Percentiles rank a stretch among this genome's conserved stretches.
phyloP scores from a whole-genome alignment of 768 basidiomycete genomes.

The Aureoboletus auriporus region DNA sequence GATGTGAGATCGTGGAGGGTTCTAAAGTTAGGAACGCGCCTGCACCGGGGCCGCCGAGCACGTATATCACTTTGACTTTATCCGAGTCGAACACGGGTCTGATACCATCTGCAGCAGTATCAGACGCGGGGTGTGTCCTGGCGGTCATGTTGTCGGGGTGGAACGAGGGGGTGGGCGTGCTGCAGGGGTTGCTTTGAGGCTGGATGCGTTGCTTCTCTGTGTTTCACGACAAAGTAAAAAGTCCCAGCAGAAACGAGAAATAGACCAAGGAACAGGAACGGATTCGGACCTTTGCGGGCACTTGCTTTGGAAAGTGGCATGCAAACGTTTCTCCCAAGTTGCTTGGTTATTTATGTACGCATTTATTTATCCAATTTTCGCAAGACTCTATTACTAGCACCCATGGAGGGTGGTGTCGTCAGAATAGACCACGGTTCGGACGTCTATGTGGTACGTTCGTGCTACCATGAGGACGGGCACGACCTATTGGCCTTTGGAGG shows the following conservation, averaged over 20 bases:
- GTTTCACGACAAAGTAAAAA: constrained; percentile 54
- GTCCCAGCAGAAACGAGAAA: constrained; percentile 51
- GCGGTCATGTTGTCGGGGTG: constrained; percentile 44
- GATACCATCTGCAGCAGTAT: constrained; percentile 14
- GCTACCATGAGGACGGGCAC: constrained; percentile 53
- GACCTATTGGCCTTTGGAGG: constrained; percentile 75
- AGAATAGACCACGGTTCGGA: constrained; percentile 55
- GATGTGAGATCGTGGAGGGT: constrained; percentile 4
- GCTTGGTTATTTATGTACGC: background rate
- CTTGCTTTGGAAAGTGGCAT: constrained; percentile 15
- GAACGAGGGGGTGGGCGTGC: constrained; percentile 62
- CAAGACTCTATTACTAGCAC: background rate
- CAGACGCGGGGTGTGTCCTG: constrained; percentile 8
- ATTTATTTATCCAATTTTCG: background rate
- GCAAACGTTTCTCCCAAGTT: background rate
- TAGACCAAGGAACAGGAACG: constrained; percentile 56
- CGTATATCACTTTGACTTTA: constrained; percentile 87
- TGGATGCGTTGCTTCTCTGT: constrained; percentile 53
- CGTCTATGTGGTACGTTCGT: constrained; percentile 61
- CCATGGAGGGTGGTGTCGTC: constrained; percentile 47
- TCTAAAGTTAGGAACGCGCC: constrained; percentile 43
- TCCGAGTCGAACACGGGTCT: constrained; percentile 50
- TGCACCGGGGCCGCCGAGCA: constrained; percentile 95
- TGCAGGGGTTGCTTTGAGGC: constrained; percentile 59
- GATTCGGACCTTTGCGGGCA: constrained; percentile 49